Base-by-base conservation (phyloP, 2,329 filamentous ascomycete genomes). In the Harringtonia aguacate region DNA sequence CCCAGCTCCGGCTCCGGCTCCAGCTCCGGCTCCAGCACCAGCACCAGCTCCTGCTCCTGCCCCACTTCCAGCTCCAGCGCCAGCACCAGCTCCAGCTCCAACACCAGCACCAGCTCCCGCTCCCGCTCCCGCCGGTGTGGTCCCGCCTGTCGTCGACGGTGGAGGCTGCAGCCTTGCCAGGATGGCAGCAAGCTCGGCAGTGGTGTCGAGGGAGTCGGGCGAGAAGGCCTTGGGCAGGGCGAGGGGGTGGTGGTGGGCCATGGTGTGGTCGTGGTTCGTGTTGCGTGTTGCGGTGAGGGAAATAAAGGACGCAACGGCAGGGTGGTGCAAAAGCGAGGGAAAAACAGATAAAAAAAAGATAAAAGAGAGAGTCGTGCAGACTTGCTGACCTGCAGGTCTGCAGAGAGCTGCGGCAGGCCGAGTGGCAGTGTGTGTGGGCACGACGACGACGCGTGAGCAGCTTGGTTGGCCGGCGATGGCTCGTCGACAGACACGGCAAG, bases 131-230 rank as follows among this genome's bases (percentile, higher is more conserved):
- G n/a, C 28, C 12, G 21, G 41, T 39, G 61, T 50, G 29, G 44
- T 48, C 41, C 55, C 54, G 36, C 58, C 48, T 38, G 57, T 43
- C 40, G 62, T 61, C 37, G 64, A 59, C 56, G 66, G 53, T 53
- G 56, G 48, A 58, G 67, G 69, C 53, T 84, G 77, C 17, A 95
- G 75, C 41, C 85, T 84, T 52, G 79, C 71, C 48, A 95, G 78
- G 52, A 94, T 77, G 47, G 79, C 73, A 56, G 86, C 81, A 43
- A 95, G 77, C 56, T 88, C 79, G 22, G 88, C 86, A 43, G 94
- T 75, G 53, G 87, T 78, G 67, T 95, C 89, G 66, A 95, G 86
- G 40, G 79, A 79, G 61, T 89, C 82, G 24, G 89, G 84, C 40
- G 85, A 76, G 49, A 92, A 83, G 45, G 82, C 78, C 3, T 75